These are phyloP conservation scores for Tuber borchii DNA, from an alignment of 495 filamentous ascomycete genomes.

Conservation along the genomic window DNA sequence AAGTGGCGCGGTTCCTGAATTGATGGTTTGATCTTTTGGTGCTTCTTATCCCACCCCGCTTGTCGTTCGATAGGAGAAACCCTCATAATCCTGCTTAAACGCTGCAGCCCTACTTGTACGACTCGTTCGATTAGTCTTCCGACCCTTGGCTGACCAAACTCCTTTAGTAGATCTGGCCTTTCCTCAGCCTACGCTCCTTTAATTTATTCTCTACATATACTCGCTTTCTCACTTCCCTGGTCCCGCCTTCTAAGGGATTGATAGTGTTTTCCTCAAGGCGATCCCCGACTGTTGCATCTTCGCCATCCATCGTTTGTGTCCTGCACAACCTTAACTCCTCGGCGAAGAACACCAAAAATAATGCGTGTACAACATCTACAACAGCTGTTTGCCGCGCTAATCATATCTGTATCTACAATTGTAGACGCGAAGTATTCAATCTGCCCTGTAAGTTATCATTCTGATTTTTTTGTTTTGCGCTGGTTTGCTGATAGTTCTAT, in stretches of 20 bases:
- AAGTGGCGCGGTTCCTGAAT: background rate
- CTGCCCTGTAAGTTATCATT: constrained; percentile 24
- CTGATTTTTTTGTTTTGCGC: background rate
- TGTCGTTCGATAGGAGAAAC: background rate
- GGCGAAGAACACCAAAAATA: constrained; percentile 5
- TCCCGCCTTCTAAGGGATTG: background rate
- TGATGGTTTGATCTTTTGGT: background rate
- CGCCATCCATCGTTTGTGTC: background rate
- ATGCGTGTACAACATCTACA: constrained; percentile 25
- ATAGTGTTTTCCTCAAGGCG: background rate
- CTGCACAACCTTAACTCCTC: background rate
- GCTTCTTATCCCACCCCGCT: background rate
- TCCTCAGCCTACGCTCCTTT: background rate
- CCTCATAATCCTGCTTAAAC: background rate
- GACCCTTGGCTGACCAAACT: background rate
- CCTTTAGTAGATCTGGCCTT: background rate
- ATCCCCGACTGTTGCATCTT: background rate
- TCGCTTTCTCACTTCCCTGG: background rate
- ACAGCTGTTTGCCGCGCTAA: constrained; percentile 27
- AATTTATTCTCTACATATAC: background rate
- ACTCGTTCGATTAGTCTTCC: constrained; percentile 1
- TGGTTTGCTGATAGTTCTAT: constrained; percentile 1
- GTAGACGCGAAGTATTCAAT: constrained; percentile 19
- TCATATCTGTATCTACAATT: constrained; percentile 26
- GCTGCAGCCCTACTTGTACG: background rate